phyloP scores from a whole-genome alignment of 345 rosid species.

The Citrus reticulata region DNA sequence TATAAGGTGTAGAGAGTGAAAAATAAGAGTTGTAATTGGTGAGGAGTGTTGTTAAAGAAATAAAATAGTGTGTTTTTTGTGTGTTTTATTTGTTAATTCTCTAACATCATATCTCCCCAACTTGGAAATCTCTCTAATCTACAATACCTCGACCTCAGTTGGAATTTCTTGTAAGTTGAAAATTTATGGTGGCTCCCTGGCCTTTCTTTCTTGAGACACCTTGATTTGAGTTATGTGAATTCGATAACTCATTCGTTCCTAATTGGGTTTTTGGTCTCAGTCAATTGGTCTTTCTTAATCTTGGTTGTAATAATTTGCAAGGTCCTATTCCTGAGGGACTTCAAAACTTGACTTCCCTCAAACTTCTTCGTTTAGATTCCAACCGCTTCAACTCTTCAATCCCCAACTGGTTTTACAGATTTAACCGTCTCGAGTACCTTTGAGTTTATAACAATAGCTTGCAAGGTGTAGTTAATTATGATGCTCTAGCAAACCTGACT shows the following conservation, averaged over 20 bases:
- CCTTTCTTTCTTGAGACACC: not conserved
- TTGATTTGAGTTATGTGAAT: not conserved
- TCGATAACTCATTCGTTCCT: not conserved
- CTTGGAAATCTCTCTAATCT: conserved; percentile 3
- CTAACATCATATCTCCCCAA: not conserved
- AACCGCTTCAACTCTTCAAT: not conserved
- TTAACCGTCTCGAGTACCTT: not conserved
- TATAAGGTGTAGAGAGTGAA: too few species aligned
- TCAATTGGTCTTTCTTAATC: not conserved
- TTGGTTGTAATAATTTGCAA: not conserved
- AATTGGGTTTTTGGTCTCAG: not conserved
- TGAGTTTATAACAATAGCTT: too few species aligned
- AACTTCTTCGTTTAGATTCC: not conserved
- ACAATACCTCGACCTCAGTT: not conserved
- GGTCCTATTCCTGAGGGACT: not conserved
- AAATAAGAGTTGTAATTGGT: too few species aligned
- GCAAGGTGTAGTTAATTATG: too few species aligned
- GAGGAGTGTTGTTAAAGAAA: too few species aligned
- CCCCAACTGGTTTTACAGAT: not conserved
- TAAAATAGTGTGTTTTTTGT: too few species aligned
- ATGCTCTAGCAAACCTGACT: not conserved
- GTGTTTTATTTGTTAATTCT: too few species aligned
- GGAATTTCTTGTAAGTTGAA: not conserved
- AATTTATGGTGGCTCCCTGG: not conserved
- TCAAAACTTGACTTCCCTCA: not conserved